Evolutionary conservation across 208 protist species (phyloP).

Genomic region (Blastocrithidia nonstop): DNA sequence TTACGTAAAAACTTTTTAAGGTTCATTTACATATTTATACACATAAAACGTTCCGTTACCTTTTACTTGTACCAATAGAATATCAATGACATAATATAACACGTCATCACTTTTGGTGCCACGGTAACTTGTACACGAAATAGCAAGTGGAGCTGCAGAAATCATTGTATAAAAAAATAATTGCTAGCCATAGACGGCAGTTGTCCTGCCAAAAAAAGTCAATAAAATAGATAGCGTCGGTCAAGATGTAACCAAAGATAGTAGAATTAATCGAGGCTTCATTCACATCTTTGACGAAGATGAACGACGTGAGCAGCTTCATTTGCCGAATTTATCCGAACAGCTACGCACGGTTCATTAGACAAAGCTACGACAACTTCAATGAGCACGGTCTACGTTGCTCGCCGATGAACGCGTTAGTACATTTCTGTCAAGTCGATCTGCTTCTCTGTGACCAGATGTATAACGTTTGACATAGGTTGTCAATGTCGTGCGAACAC

Average conservation of each 20-base stretch:
- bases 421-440: slow-evolving; percentile 18
- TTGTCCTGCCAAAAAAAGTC: too few relatives aligned
- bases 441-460: slow-evolving; percentile 38
- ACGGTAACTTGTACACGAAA: too few relatives aligned
- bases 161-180: too few relatives aligned
- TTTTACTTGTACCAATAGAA: too few relatives aligned
- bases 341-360: not conserved
- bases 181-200: too few relatives aligned
- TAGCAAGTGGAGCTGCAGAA: too few relatives aligned
- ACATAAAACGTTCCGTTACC: too few relatives aligned
- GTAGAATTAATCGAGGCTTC: slow-evolving; percentile 17
- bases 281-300: slow-evolving; percentile 47
- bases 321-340: not conserved
- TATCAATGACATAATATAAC: too few relatives aligned
- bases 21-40: too few relatives aligned
- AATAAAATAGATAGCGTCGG: too few relatives aligned
- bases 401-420: slow-evolving; percentile 18
- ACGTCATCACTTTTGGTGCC: too few relatives aligned
- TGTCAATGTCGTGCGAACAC: slow-evolving; percentile 24
- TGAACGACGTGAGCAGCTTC: slow-evolving; percentile 24
- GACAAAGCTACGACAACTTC: slow-evolving; percentile 19
- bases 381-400: slow-evolving; percentile 33
- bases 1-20: too few relatives aligned
- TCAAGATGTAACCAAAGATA: not conserved
- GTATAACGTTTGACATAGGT: slow-evolving; percentile 15